Conservation (phyloP, 192 early-diverging fungal genomes). For the Pilaira anomala region DNA sequence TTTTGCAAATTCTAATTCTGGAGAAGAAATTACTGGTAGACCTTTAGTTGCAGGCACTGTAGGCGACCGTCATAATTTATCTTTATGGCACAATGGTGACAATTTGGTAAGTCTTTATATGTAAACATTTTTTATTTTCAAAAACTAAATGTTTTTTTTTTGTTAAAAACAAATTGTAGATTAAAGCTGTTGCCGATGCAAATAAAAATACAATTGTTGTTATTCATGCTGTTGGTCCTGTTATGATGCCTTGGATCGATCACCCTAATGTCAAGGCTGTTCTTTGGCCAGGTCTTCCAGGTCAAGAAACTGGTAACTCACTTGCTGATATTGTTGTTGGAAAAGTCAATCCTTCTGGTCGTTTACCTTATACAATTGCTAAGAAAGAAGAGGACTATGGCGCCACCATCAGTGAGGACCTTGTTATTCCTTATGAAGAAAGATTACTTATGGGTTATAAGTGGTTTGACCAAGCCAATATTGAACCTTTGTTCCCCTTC, state of each 20-base stretch:
- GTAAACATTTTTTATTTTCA: neutral
- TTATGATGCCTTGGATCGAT: slow-evolving; percentile 56
- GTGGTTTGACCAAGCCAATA: slow-evolving; percentile 42
- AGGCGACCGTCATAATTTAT: slow-evolving; percentile 22
- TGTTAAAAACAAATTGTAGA: slow-evolving; percentile 4
- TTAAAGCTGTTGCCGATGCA: slow-evolving; percentile 40
- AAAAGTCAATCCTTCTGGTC: slow-evolving; percentile 54
- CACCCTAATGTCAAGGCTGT: slow-evolving; percentile 60
- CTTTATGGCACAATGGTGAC: slow-evolving; percentile 29
- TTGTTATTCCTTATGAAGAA: slow-evolving; percentile 42
- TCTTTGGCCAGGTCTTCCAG: slow-evolving; percentile 54
- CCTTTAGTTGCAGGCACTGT: slow-evolving; percentile 18
- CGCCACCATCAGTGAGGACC: no score
- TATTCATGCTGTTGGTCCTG: slow-evolving; percentile 49
- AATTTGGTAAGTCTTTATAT: neutral
- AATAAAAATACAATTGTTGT: slow-evolving; percentile 45
- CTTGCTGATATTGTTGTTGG: slow-evolving; percentile 68
- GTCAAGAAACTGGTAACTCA: slow-evolving; percentile 63
- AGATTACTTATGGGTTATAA: slow-evolving; percentile 56
- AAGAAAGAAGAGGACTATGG: slow-evolving; percentile 40
- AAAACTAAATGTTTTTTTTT: neutral
- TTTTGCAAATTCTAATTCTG: slow-evolving; percentile 32
- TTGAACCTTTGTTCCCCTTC: slow-evolving; percentile 54
- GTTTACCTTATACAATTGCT: slow-evolving; percentile 60
- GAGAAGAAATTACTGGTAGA: slow-evolving; percentile 26